Conservation (phyloP, 345 rosid genomes). For the Populus pruinosa region DNA sequence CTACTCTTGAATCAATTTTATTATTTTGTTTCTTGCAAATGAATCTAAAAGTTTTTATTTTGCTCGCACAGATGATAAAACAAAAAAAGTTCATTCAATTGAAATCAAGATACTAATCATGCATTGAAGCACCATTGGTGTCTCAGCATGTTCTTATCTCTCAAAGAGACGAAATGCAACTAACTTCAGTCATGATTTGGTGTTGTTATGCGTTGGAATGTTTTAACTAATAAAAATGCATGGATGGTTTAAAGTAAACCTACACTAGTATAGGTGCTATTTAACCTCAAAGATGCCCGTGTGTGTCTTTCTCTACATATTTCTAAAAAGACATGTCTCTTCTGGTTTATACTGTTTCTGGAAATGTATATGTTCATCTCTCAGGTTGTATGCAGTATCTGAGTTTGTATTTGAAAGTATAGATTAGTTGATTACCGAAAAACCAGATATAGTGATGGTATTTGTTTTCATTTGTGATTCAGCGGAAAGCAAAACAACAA, state of each 20-base stretch:
- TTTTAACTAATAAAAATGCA: no score
- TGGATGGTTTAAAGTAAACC: no score
- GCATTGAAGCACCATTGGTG: background rate
- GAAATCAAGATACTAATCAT: background rate
- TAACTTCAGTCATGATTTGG: background rate
- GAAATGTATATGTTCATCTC: background rate
- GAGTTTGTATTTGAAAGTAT: background rate
- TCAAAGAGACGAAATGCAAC: background rate
- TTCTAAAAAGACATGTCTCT: background rate
- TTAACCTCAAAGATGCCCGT: no score
- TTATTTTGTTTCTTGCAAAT: background rate
- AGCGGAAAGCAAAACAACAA: conserved; percentile 24
- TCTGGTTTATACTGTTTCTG: background rate
- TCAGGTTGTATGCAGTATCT: no score
- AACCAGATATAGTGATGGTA: background rate
- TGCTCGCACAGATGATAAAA: background rate
- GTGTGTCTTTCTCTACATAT: background rate
- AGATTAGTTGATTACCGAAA: background rate
- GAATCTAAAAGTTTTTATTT: background rate
- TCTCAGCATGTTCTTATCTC: background rate
- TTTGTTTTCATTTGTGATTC: conserved; percentile 11
- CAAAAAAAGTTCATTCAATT: background rate
- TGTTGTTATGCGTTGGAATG: no score
- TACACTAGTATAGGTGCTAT: no score
- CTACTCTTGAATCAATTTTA: background rate